A percentile compares a stretch with the other conserved stretches of the same genome.
These are phyloP conservation scores for Microascus cirrosus DNA, from an alignment of 2,329 filamentous ascomycete species.

Conservation along the genomic window DNA sequence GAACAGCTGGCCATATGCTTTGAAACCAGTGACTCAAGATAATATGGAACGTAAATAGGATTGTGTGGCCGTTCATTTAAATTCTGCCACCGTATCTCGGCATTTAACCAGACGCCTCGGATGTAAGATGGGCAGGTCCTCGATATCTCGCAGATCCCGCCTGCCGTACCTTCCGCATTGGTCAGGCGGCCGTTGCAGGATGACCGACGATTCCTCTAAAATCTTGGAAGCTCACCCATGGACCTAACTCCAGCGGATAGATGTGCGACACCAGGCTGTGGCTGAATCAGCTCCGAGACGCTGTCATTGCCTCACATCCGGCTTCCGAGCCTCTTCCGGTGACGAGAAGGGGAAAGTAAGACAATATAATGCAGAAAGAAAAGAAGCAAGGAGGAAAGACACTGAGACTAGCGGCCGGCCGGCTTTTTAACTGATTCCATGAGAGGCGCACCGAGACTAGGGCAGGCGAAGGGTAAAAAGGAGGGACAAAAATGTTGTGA, in stretches of 20 bases:
- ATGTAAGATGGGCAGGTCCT: background rate
- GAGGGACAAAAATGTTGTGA: background rate
- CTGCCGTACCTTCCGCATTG: too few species aligned
- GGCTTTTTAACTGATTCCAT: too few species aligned
- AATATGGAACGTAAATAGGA: background rate
- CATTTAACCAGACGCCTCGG: background rate
- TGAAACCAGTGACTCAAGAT: background rate
- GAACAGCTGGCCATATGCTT: background rate
- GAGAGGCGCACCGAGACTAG: background rate
- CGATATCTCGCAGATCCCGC: background rate
- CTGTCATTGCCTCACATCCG: background rate
- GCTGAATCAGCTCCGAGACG: background rate
- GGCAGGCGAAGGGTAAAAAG: background rate
- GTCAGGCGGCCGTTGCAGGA: too few species aligned
- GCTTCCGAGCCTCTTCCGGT: too few species aligned
- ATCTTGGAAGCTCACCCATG: background rate
- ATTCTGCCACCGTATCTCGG: background rate
- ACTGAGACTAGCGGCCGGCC: too few species aligned
- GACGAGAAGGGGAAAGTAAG: too few species aligned
- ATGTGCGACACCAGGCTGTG: background rate
- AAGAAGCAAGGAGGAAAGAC: too few species aligned
- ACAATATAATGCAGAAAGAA: too few species aligned
- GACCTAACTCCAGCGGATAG: background rate
- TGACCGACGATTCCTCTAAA: background rate
- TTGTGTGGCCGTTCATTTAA: background rate